A percentile compares a stretch with the other conserved stretches of the same genome.
Conservation (phyloP, 768 basidiomycete species). For the Agrocybe praecox region DNA sequence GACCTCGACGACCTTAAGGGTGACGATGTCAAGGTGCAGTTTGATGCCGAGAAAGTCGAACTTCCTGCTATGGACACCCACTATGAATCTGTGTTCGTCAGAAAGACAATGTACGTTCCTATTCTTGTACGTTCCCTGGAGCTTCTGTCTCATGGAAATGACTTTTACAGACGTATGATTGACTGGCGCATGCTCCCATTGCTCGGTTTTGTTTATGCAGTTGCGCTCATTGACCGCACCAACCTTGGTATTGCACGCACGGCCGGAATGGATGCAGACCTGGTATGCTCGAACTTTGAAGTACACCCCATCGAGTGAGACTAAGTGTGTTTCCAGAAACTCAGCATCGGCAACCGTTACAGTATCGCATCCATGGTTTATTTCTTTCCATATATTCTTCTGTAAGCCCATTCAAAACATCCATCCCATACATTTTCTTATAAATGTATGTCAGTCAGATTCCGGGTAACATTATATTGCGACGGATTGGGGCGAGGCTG, state of each 20-base stretch:
- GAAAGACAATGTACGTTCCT: slow-evolving; percentile 16
- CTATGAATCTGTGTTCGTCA: slow-evolving; percentile 19
- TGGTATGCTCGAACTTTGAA: slow-evolving; percentile 27
- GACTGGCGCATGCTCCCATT: slow-evolving; percentile 38
- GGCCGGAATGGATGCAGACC: slow-evolving; percentile 37
- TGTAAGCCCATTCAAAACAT: slow-evolving; percentile 21
- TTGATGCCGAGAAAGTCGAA: slow-evolving; percentile 9
- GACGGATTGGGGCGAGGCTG: slow-evolving; percentile 26
- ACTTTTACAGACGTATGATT: slow-evolving; percentile 26
- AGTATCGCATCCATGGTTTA: slow-evolving; percentile 37
- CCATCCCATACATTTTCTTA: background rate
- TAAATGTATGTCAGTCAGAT: slow-evolving; percentile 23
- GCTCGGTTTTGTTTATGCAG: slow-evolving; percentile 34
- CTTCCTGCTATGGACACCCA: slow-evolving; percentile 16
- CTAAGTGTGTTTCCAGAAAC: slow-evolving; percentile 1
- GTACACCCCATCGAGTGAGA: background rate
- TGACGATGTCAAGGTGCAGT: slow-evolving; percentile 9
- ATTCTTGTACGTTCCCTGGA: background rate
- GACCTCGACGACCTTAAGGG: background rate
- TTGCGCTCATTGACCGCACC: slow-evolving; percentile 35
- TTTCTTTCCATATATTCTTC: slow-evolving; percentile 37
- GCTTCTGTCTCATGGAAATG: background rate
- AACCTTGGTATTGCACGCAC: slow-evolving; percentile 37
- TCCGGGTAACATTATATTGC: slow-evolving; percentile 31
- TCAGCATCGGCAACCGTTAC: slow-evolving; percentile 28